Evolutionary conservation across 805 yeast genomes (phyloP).

Genomic region (Ogataea saltuana): DNA sequence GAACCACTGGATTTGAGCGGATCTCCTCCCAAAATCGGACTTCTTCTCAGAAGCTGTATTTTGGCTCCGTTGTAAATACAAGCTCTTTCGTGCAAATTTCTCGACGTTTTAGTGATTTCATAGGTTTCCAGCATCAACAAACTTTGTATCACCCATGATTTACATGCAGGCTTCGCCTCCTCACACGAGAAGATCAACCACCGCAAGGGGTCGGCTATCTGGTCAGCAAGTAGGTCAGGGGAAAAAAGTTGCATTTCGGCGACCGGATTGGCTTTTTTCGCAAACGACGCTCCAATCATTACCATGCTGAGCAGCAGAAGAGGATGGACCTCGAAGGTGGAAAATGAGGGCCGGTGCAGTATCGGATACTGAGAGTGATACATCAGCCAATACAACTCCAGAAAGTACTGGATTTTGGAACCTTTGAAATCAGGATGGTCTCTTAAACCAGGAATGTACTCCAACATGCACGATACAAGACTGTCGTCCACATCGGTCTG

Average conservation of each 20-base stretch:
- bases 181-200: conserved; percentile 46
- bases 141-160: conserved; percentile 51
- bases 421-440: conserved; percentile 24
- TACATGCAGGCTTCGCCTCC: conserved; percentile 47
- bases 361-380: conserved; percentile 58
- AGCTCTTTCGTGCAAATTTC: conserved; percentile 51
- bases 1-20: conserved; percentile 37
- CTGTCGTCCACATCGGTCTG: conserved; percentile 24
- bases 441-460: conserved; percentile 22
- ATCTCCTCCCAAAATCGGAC: conserved; percentile 47
- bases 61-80: conserved; percentile 54
- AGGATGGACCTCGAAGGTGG: conserved; percentile 50
- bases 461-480: conserved; percentile 18
- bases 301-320: conserved; percentile 56
- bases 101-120: conserved; percentile 45
- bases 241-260: conserved; percentile 11
- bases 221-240: conserved; percentile 34
- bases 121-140: conserved; percentile 48
- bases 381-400: conserved; percentile 49
- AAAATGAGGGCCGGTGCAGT: conserved; percentile 49
- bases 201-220: conserved; percentile 45
- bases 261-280: conserved; percentile 12
- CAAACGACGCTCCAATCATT: conserved; percentile 49
- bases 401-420: conserved; percentile 23
- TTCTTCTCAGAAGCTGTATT: conserved; percentile 49